Base-by-base conservation (phyloP, 2,329 filamentous ascomycete genomes). In the Calonectria hawksworthii region DNA sequence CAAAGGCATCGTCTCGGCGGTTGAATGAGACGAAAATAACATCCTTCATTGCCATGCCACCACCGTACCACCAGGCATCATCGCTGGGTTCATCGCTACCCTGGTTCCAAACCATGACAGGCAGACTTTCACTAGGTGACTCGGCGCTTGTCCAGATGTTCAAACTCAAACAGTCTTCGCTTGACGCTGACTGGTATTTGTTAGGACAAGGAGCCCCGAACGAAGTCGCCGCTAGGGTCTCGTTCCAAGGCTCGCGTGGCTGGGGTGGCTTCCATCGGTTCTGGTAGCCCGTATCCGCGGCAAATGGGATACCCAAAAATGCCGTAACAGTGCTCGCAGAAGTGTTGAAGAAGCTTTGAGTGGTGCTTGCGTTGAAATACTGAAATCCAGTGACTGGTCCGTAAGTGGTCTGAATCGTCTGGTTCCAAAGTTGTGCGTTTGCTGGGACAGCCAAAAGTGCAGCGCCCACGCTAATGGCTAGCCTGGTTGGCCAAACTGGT, bases 91-190 rank as follows among this genome's bases (percentile, higher is more conserved):
- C 23, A 23, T 44, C 63, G 11, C 63, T 47, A 8, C 38, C 63
- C 21, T 30, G 63, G 63, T 66, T 66, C 63, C 41, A 66, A 2
- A 66, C 47, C 41, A 66, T 50, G 11, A 66, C 63, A 4, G 63
- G 41, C 16, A 28, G 63, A 11, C 32, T 51, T 7, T 51, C 63
- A 26, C 26, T 4, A 8, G 63, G 32, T 28, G 38, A 50, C 8
- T 50, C 30, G 4, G 63, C 63, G 18, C 80, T 77, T 13, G 80
- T 82, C 82, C 82, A 84, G 64, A 85, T 76, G 70, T 84, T 84
- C 44, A 85, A 75, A 64, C 81, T 83, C 44, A 85, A 76, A 65
- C 83, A 84, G 74, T 84, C 83, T 52, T 84, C 83, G 72, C 75
- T 77, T 18, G 78, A 76, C 56, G 34, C 32, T 1, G 14, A 21